These are phyloP conservation scores for Gillenia trifoliata DNA, from an alignment of 306 rosid species.

Conservation along the genomic window DNA sequence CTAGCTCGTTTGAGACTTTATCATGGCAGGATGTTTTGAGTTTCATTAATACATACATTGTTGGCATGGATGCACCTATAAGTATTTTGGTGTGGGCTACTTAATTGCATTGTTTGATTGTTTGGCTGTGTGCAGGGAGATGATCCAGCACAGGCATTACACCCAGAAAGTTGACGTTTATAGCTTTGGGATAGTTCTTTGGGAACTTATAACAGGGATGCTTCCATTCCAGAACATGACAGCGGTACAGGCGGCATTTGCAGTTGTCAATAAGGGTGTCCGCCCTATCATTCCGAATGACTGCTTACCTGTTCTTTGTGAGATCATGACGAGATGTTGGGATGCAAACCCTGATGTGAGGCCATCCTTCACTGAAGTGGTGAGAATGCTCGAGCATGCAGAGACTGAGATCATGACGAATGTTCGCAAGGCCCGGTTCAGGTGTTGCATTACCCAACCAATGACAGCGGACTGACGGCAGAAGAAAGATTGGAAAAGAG, in stretches of 20 bases:
- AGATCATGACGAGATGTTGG: conserved; percentile 98
- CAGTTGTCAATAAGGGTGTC: conserved; percentile 85
- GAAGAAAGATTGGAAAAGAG: conserved; percentile 25
- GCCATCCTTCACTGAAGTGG: conserved; percentile 80
- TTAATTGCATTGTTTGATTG: conserved; percentile 6
- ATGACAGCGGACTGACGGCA: conserved; percentile 79
- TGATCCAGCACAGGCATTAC: conserved; percentile 99
- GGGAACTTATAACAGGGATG: conserved; percentile 98
- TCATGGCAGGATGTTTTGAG: not conserved
- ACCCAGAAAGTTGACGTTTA: conserved; percentile 95
- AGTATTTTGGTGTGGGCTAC: conserved; percentile 23
- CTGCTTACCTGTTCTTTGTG: conserved; percentile 84
- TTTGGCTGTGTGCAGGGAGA: conserved; percentile 60
- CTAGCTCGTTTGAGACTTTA: not conserved
- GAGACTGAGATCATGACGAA: conserved; percentile 90
- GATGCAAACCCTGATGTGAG: conserved; percentile 93
- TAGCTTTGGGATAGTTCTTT: conserved; percentile 95
- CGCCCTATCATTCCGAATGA: conserved; percentile 83
- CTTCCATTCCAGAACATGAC: conserved; percentile 99
- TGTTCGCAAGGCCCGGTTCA: conserved; percentile 91
- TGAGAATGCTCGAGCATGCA: conserved; percentile 86
- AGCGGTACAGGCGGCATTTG: conserved; percentile 99
- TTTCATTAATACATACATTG: not conserved
- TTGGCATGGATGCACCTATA: not conserved
- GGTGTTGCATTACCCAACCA: conserved; percentile 94